phyloP scores from a whole-genome alignment of 169 alveolate species.

The Eimeria zaria region DNA sequence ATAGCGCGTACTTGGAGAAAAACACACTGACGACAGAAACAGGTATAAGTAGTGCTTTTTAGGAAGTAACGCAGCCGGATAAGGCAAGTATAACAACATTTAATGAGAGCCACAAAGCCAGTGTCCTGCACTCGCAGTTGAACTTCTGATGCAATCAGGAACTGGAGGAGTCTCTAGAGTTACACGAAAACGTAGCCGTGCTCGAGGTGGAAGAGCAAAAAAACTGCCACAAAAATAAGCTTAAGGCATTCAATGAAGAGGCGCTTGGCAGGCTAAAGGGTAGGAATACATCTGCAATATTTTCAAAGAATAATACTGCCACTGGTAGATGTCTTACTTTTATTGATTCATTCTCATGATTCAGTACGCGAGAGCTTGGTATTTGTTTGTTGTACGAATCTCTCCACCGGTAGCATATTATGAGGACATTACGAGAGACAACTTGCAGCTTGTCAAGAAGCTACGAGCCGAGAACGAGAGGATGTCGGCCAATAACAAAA shows the following conservation, averaged over 20 bases:
- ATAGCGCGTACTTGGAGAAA: not conserved
- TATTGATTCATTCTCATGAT: not conserved
- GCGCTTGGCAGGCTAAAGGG: constrained; percentile 49
- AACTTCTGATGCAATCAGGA: constrained; percentile 68
- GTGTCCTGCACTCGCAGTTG: not conserved
- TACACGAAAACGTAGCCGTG: constrained; percentile 93
- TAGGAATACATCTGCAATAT: not conserved
- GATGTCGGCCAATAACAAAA: constrained; percentile 83
- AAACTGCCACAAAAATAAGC: constrained; percentile 91
- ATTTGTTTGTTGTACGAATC: not conserved
- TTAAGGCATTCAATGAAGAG: constrained; percentile 86
- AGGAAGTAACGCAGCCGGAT: too few relatives aligned
- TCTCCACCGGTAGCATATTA: constrained; percentile 88
- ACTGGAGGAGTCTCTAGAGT: constrained; percentile 91
- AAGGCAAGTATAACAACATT: too few relatives aligned
- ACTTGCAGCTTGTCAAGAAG: constrained; percentile 93
- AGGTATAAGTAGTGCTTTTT: not conserved
- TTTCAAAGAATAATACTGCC: not conserved
- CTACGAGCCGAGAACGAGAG: constrained; percentile 87
- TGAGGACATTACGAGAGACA: constrained; percentile 94
- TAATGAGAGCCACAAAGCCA: too few relatives aligned
- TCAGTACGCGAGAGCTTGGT: not conserved
- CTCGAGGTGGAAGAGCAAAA: constrained; percentile 97
- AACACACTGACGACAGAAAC: not conserved
- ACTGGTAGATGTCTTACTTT: too few relatives aligned